These are phyloP conservation scores for Amaranthus cruentus DNA, from an alignment of 148 eudicot genomes.

Conservation along the genomic window DNA sequence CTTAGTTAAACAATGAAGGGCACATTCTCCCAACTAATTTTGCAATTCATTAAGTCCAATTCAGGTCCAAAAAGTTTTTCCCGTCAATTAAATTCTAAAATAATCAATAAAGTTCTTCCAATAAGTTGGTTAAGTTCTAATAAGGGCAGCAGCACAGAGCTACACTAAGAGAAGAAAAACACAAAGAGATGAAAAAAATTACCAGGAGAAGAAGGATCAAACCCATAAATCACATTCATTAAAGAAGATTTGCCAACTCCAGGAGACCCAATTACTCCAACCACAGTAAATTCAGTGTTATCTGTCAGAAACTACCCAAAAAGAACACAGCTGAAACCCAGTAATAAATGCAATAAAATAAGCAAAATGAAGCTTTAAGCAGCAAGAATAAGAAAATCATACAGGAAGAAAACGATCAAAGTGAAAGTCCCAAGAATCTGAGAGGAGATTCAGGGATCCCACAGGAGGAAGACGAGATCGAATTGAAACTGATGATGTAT, in stretches of 20 bases:
- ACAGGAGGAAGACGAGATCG: slow-evolving; percentile 76
- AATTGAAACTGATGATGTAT: slow-evolving; percentile 30
- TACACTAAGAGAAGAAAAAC: not conserved
- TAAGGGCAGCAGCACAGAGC: too few species aligned
- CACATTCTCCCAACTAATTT: too few species aligned
- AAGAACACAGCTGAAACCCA: not conserved
- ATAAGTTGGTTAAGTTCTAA: too few species aligned
- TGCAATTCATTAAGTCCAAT: too few species aligned
- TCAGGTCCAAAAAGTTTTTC: too few species aligned
- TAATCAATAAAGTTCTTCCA: too few species aligned
- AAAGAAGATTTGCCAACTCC: slow-evolving; percentile 89
- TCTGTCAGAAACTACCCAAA: slow-evolving; percentile 72
- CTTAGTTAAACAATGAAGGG: too few species aligned
- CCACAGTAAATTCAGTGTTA: slow-evolving; percentile 87
- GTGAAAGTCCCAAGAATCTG: slow-evolving; percentile 83
- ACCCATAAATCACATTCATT: slow-evolving; percentile 83
- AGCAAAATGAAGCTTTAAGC: not conserved
- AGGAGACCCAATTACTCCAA: slow-evolving; percentile 84
- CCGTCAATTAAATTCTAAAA: too few species aligned
- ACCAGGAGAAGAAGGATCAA: slow-evolving; percentile 80
- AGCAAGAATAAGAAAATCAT: not conserved
- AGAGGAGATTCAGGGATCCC: slow-evolving; percentile 76
- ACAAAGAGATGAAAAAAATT: not conserved
- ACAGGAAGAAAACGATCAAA: slow-evolving; percentile 47
- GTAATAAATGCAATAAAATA: not conserved